These are phyloP conservation scores for Herpetomonas muscarum DNA, from an alignment of 208 protist genomes.

Conservation along the genomic window DNA sequence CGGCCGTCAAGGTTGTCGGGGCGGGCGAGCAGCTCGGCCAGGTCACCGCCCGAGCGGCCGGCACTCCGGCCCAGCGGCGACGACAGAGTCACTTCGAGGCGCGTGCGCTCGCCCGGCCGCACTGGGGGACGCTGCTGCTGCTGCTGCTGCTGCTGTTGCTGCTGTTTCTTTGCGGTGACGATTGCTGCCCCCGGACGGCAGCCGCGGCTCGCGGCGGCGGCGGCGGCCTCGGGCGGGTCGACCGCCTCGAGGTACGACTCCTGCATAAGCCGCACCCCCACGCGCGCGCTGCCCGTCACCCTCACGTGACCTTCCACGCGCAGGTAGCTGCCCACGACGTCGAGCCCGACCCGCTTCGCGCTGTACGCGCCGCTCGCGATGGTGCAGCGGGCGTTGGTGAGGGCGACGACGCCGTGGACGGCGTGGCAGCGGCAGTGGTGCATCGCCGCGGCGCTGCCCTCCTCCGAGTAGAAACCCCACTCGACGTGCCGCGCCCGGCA, in stretches of 20 bases:
- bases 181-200: too few relatives aligned
- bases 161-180: too few relatives aligned
- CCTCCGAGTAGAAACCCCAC: conserved; percentile 43
- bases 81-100: too few relatives aligned
- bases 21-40: neutral
- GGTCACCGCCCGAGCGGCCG: too few relatives aligned
- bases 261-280: conserved; percentile 55
- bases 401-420: conserved; percentile 37
- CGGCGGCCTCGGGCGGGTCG: too few relatives aligned
- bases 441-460: conserved; percentile 21
- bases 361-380: conserved; percentile 53
- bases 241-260: conserved; percentile 31
- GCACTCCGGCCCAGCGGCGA: too few relatives aligned
- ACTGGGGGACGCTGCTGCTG: too few relatives aligned
- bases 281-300: conserved; percentile 50
- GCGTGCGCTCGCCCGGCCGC: too few relatives aligned
- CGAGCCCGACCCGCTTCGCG: conserved; percentile 50
- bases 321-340: conserved; percentile 48
- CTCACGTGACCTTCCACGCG: conserved; percentile 64
- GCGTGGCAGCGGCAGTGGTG: conserved; percentile 28
- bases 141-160: too few relatives aligned
- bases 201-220: too few relatives aligned
- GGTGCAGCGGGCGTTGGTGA: conserved; percentile 52
- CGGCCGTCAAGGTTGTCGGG: neutral
- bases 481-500: conserved; percentile 31